Percentiles rank a stretch among this genome's conserved stretches.
These are phyloP conservation scores for Aureobasidium namibiae DNA, from an alignment of 2,329 filamentous ascomycete species.

Conservation along the genomic window DNA sequence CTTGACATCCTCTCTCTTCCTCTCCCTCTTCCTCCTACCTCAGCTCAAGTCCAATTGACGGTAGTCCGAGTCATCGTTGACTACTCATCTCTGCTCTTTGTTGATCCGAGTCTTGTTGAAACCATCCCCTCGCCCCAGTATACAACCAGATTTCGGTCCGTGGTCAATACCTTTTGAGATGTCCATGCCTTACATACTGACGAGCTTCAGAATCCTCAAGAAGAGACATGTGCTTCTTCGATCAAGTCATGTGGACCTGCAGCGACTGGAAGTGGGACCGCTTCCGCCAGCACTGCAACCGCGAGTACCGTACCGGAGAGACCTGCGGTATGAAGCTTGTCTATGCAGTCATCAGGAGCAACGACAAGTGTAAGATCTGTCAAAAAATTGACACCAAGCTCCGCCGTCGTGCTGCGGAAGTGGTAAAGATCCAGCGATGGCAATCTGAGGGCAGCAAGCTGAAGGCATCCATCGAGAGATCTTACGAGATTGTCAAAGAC, in stretches of 20 bases:
- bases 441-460: constrained; percentile 56
- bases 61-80: neutral
- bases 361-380: constrained; percentile 71
- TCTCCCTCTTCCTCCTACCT: neutral
- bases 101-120: neutral
- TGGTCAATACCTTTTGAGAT: neutral
- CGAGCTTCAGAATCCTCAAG: constrained; percentile 18
- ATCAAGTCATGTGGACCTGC: constrained; percentile 76
- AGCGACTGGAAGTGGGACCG: constrained; percentile 92
- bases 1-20: neutral
- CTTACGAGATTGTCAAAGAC: constrained; percentile 62
- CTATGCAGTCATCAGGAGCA: constrained; percentile 59
- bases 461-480: constrained; percentile 55
- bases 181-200: neutral
- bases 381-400: constrained; percentile 82
- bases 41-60: neutral
- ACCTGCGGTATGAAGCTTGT: constrained; percentile 91
- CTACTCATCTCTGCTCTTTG: neutral
- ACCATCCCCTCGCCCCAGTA: neutral
- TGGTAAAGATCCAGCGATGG: constrained; percentile 70
- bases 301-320: constrained; percentile 91
- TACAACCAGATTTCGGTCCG: neutral
- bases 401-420: constrained; percentile 65
- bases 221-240: constrained; percentile 97
- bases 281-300: constrained; percentile 87